Evolutionary conservation across 1,284 basidiomycete genomes (phyloP), one percentile per base, ranked within the genome.

Genomic region (Pyrrhoderma noxium): DNA sequence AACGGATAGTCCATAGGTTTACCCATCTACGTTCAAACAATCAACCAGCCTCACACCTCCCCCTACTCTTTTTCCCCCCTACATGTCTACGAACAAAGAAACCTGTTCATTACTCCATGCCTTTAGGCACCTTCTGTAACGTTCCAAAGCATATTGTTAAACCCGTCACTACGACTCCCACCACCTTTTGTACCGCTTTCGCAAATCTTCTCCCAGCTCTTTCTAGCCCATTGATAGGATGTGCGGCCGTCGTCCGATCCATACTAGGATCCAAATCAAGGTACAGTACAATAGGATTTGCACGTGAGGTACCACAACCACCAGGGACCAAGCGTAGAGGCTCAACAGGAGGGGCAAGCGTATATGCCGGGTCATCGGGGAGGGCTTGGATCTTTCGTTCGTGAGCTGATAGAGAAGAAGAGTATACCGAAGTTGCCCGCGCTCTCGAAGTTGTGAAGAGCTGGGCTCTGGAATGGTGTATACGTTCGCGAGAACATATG

Each of bases 401-500:
- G 34, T 42, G 27, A 3, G 47, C 19, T 2, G 38, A 16, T 14
- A 19, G 36, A 16, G 46, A 22, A 5, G 27, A 37, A 18, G 47
- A 22, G 39, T 49, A 49, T 18, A 34, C 25, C 4, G 47, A 49
- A 5, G 27, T 31, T 31, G 27, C 27, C 19, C 38, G 37, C 9
- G 47, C 8, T 23, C 25, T 21, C 14, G 47, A 41, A 19, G 50
- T 46, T 11, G 40, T 54, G 43, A 45, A 54, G n/a, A 54, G 42
- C 16, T 54, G 45, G 22, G 47, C 52, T 27, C 52, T 47, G 13
- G 47, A 35, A 38, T 38, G 14, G 36, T 54, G 52, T 14, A 54
- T 50, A 9, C 42, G 19, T 23, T 54, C 52, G 7, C 52, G 52
- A n/a, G 21, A 44, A 35, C 52, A 54, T 14, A 54, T 54, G 36